These are phyloP conservation scores for Taiozyma onychis DNA, from an alignment of 1,139 yeast species.

Conservation along the genomic window DNA sequence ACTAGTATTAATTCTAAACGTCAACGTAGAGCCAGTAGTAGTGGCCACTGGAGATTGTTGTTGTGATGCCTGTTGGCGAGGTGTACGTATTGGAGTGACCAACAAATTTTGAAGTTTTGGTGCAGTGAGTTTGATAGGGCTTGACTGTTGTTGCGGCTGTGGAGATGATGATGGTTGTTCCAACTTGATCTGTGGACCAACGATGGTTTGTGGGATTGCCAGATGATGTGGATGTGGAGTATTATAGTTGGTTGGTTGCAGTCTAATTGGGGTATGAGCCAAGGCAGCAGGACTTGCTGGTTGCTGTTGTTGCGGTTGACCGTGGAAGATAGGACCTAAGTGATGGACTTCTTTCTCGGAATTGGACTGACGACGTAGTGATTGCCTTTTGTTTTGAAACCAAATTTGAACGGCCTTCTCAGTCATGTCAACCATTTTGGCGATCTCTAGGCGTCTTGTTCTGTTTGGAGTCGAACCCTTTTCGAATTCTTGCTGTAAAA, in stretches of 20 bases:
- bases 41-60: slow-evolving; percentile 4
- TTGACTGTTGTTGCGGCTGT: slow-evolving; percentile 1
- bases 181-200: not conserved
- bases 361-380: slow-evolving; percentile 35
- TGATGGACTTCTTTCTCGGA: slow-evolving; percentile 36
- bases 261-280: slow-evolving; percentile 5
- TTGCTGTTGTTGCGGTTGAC: slow-evolving; percentile 1
- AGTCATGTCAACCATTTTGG: slow-evolving; percentile 79
- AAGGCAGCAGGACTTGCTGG: not conserved
- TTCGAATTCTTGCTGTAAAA: slow-evolving; percentile 74
- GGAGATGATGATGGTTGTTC: slow-evolving; percentile 3
- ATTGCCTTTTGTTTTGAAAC: slow-evolving; percentile 95
- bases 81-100: slow-evolving; percentile 18
- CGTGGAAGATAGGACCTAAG: slow-evolving; percentile 21
- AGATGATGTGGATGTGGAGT: not conserved
- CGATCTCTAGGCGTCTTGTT: slow-evolving; percentile 67
- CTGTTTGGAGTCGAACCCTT: slow-evolving; percentile 79
- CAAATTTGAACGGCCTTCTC: slow-evolving; percentile 97
- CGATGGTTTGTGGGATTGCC: not conserved
- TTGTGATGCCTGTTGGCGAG: slow-evolving; percentile 1
- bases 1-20: slow-evolving; percentile 17
- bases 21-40: slow-evolving; percentile 13
- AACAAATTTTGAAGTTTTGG: slow-evolving; percentile 1
- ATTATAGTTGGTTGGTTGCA: slow-evolving; percentile 1
- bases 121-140: not conserved